Percentiles rank a stretch among this genome's conserved stretches.
phyloP scores from a whole-genome alignment of 768 basidiomycete genomes.

The Trametes maxima region DNA sequence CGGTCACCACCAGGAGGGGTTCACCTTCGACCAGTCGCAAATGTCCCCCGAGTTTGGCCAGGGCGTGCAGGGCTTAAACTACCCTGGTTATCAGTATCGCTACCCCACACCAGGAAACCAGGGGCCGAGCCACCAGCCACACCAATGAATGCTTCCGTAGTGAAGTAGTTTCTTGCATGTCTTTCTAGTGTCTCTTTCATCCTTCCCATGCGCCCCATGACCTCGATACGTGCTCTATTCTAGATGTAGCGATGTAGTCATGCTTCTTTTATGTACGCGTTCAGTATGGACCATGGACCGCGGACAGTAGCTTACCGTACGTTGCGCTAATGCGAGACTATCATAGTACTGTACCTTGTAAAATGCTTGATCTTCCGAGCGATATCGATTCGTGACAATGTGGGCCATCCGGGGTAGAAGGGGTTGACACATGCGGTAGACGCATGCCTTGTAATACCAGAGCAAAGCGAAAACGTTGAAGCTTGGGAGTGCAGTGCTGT shows the following conservation, averaged over 20 bases:
- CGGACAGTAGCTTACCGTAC: not conserved
- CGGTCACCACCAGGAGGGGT: conserved; percentile 24
- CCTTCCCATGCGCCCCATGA: too few relatives aligned
- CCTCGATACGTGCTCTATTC: too few relatives aligned
- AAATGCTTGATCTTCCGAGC: too few relatives aligned
- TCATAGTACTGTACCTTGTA: too few relatives aligned
- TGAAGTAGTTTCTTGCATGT: not conserved
- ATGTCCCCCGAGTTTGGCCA: conserved; percentile 26
- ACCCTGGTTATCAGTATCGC: conserved; percentile 11
- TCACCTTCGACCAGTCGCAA: conserved; percentile 27
- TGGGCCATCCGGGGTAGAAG: too few relatives aligned
- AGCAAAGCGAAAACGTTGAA: too few relatives aligned
- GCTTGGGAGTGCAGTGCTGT: too few relatives aligned
- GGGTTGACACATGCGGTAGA: too few relatives aligned
- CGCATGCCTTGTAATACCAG: too few relatives aligned
- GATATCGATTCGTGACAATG: too few relatives aligned
- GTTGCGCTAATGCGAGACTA: too few relatives aligned
- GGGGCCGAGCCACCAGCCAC: not conserved
- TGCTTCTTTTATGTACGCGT: not conserved
- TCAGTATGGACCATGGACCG: not conserved
- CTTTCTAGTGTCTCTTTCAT: too few relatives aligned
- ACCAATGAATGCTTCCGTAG: not conserved
- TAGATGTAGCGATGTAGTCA: not conserved
- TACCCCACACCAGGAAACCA: conserved; percentile 5
- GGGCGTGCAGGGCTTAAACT: conserved; percentile 22